Percentiles rank a stretch among this genome's conserved stretches.
Evolutionary conservation across 2,329 filamentous ascomycete species (phyloP).

Genomic region (Lasiodiplodia sp.): DNA sequence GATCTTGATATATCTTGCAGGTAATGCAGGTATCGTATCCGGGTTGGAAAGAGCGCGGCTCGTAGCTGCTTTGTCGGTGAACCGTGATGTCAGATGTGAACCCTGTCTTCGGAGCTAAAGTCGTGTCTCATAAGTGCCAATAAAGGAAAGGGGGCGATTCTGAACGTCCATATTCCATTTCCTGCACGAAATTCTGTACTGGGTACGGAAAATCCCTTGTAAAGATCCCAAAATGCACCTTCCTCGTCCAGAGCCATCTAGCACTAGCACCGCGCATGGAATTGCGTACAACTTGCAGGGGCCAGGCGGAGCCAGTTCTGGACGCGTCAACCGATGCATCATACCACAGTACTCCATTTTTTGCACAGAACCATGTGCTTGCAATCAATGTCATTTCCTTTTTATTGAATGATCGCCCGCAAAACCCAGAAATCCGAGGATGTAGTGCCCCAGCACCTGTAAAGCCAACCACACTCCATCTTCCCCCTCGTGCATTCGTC

Average conservation of each 20-base stretch:
- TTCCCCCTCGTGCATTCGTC: slow-evolving; percentile 26
- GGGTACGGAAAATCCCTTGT: neutral
- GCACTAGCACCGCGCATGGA: neutral
- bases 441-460: slow-evolving; percentile 28
- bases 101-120: neutral
- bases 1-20: neutral
- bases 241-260: neutral
- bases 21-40: neutral
- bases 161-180: neutral
- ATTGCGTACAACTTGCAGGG: neutral
- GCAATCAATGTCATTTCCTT: slow-evolving; percentile 48
- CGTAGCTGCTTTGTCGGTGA: neutral
- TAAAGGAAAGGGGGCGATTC: neutral
- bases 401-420: slow-evolving; percentile 45
- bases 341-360: slow-evolving; percentile 28
- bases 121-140: neutral
- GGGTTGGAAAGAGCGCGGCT: neutral
- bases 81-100: neutral
- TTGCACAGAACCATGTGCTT: slow-evolving; percentile 34
- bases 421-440: slow-evolving; percentile 32
- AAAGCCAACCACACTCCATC: slow-evolving; percentile 30
- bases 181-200: neutral
- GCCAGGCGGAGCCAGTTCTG: slow-evolving; percentile 4
- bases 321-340: slow-evolving; percentile 10
- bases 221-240: neutral